These are phyloP conservation scores for Ceratobasidium sp. DNA, from an alignment of 1,284 basidiomycete species.

Conservation along the genomic window DNA sequence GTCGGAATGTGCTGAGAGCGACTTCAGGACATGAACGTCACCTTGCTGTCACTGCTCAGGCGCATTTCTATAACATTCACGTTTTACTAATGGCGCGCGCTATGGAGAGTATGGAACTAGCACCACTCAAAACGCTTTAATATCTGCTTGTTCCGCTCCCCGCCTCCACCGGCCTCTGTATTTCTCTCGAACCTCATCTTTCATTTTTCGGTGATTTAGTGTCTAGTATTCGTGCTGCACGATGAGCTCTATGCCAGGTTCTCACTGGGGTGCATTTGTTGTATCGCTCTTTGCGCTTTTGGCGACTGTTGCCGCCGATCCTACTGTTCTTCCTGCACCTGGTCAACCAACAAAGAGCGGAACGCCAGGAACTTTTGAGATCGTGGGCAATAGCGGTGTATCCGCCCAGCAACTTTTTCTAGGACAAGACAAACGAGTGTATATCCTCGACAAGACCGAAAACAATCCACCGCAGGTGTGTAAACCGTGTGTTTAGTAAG, in stretches of 20 bases:
- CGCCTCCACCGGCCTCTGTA: background rate
- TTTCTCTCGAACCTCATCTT: background rate
- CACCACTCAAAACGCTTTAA: conserved; percentile 5
- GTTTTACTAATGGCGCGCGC: too few species aligned
- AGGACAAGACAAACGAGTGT: conserved; percentile 67
- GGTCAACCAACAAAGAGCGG: conserved; percentile 40
- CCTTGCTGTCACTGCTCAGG: too few species aligned
- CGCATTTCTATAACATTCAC: too few species aligned
- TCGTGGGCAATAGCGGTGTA: conserved; percentile 47
- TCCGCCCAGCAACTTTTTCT: conserved; percentile 67
- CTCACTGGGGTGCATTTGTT: conserved; percentile 9
- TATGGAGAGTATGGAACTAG: too few species aligned
- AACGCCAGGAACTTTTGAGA: conserved; percentile 51
- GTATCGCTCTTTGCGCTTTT: conserved; percentile 26
- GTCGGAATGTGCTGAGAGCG: too few species aligned
- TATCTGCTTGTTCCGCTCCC: background rate
- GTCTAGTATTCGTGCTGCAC: background rate
- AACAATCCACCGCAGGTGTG: conserved; percentile 62
- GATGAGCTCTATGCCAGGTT: conserved; percentile 17
- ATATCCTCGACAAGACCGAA: conserved; percentile 67
- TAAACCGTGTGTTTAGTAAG: conserved; percentile 57
- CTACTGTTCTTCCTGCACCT: conserved; percentile 9
- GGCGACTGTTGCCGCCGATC: conserved; percentile 18
- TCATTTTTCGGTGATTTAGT: background rate
- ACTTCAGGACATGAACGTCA: too few species aligned